A percentile compares a stretch with the other conserved stretches of the same genome.
These are phyloP conservation scores for Fusarium succisae DNA, from an alignment of 2,329 filamentous ascomycete species.

Conservation along the genomic window DNA sequence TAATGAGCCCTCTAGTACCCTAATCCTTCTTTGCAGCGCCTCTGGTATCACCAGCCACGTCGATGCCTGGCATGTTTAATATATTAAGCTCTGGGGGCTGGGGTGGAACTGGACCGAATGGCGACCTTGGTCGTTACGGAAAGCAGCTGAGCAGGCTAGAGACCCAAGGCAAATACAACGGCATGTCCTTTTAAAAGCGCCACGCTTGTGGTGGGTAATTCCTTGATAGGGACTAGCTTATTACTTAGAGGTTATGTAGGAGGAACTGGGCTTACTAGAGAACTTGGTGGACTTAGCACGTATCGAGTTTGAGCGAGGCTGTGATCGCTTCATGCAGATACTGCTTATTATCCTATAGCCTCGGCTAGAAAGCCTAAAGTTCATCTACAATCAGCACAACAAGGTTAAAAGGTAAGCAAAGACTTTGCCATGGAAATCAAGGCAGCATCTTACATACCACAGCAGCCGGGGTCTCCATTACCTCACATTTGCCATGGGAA, in stretches of 20 bases:
- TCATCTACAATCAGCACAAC: neutral
- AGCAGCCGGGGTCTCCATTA: neutral
- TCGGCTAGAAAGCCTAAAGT: neutral
- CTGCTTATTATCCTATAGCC: neutral
- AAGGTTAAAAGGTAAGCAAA: neutral
- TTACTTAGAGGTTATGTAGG: neutral
- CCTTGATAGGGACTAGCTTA: neutral
- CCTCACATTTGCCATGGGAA: neutral
- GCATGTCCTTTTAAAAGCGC: neutral
- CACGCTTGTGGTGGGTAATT: neutral
- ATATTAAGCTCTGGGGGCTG: neutral
- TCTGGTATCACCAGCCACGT: neutral
- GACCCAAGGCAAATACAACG: neutral
- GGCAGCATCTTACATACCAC: neutral
- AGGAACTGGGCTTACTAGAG: neutral
- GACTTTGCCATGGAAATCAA: accelerated
- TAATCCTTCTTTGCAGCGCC: neutral
- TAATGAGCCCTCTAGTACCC: neutral
- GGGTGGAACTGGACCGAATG: neutral
- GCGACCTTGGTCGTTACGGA: neutral
- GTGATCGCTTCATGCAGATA: neutral
- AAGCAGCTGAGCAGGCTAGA: neutral
- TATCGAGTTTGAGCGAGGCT: neutral
- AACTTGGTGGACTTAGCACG: neutral
- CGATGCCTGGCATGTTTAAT: neutral